phyloP scores from a whole-genome alignment of 306 rosid species.

The Pterocarpus macrocarpus region DNA sequence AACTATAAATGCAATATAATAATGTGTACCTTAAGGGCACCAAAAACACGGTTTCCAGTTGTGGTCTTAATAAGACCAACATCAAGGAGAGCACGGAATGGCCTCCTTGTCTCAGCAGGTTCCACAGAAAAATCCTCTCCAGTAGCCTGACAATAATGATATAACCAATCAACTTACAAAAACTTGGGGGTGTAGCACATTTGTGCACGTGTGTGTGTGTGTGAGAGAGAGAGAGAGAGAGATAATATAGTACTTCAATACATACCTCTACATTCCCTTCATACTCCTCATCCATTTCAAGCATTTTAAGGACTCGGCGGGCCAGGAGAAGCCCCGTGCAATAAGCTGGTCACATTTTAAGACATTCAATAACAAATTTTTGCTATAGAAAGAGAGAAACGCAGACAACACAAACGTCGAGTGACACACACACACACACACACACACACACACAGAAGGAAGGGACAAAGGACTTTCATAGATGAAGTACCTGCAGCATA shows the following conservation, averaged over 20 bases:
- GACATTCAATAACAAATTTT: background rate
- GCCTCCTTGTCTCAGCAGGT: conserved; percentile 83
- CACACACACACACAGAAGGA: background rate
- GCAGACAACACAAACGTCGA: background rate
- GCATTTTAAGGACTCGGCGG: conserved; percentile 74
- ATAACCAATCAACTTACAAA: background rate
- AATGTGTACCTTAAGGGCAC: conserved; percentile 73
- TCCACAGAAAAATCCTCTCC: conserved; percentile 88
- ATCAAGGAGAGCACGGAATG: conserved; percentile 72
- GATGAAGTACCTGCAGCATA: conserved; percentile 84
- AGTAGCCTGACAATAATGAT: conserved; percentile 59
- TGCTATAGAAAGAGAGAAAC: background rate
- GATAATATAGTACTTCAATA: background rate
- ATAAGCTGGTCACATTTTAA: conserved; percentile 64
- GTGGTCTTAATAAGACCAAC: conserved; percentile 45
- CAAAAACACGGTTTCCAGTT: conserved; percentile 89
- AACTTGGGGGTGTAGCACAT: too few species aligned
- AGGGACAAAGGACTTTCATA: background rate
- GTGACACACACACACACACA: background rate
- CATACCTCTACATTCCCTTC: conserved; percentile 93
- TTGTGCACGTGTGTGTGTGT: too few species aligned
- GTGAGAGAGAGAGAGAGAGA: background rate
- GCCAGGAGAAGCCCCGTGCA: conserved; percentile 95
- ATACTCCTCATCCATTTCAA: conserved; percentile 84
- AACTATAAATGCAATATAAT: too few species aligned